Evolutionary conservation across 495 filamentous ascomycete genomes (phyloP), one percentile per base, ranked within the genome.

Genomic region (Penicillium verhagenii): DNA sequence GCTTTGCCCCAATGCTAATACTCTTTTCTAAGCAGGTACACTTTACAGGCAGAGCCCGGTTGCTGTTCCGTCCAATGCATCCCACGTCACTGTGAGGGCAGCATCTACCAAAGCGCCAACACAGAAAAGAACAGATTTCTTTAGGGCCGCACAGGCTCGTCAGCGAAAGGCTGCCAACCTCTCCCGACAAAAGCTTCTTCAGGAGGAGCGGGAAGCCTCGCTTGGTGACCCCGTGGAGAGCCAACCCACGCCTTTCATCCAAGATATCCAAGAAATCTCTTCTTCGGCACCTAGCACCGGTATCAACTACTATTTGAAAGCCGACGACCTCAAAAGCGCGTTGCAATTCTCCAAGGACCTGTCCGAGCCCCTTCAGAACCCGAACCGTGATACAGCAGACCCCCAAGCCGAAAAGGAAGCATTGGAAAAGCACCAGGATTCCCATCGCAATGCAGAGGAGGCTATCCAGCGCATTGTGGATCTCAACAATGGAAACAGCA

Each of bases 101-200:
- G 73, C 68, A 10, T 78, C 75, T 11, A 58, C 60, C 1, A 72
- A 74, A 50, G 46, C 65, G 7, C 60, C 68, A 47, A 64, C 69
- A 24, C 63, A 71, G 37, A 69, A 69, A 31, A 58, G 70, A 58
- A 67, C 71, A 69, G 72, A 75, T 25, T 74, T 73, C 4, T 78
- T 73, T 42, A 25, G 71, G 52, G 68, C 66, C 49, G 87, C 87
- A 2, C 87, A 90, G 73, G 81, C 88, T 20, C 80, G 86, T 59
- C 87, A 88, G 67, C 87, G 89, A 44, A 92, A 90, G 69, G 83
- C 84, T 20, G 89, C 85, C 52, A 95, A 96, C 67, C 61, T 93
- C 40, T 80, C 82, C 59, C 84, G 89, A 14, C 90, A 85, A 59
- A 77, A 80, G 53, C 82, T 79, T 39, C 82, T 97, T 51, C 68